Conservation (phyloP, 2,329 filamentous ascomycete genomes). For the Trichoderma arundinaceum region DNA sequence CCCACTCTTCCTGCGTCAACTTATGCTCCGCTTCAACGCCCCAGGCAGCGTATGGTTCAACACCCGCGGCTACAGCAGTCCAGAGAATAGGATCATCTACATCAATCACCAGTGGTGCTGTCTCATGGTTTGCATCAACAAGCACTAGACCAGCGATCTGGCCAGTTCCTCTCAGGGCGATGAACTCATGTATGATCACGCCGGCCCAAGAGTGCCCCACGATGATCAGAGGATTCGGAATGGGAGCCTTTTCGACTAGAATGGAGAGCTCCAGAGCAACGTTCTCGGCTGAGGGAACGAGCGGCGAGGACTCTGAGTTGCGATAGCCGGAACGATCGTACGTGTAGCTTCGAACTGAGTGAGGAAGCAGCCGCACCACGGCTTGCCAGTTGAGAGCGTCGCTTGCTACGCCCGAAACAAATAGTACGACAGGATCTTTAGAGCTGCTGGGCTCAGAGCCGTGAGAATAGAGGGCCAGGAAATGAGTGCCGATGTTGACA, state of each 20-base stretch:
- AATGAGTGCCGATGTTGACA: constrained; percentile 4
- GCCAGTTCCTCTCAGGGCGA: not conserved
- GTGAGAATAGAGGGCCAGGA: not conserved
- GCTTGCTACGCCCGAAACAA: constrained; percentile 19
- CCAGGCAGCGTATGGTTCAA: constrained; percentile 11
- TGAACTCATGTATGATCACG: constrained; percentile 12
- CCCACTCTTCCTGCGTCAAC: constrained; percentile 12
- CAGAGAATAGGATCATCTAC: constrained; percentile 12
- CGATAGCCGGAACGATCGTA: constrained; percentile 6
- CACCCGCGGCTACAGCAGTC: not conserved
- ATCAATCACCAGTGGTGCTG: constrained; percentile 4
- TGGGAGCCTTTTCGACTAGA: constrained; percentile 1
- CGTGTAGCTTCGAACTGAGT: not conserved
- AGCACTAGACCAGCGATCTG: constrained; percentile 15
- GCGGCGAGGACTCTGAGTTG: constrained; percentile 11
- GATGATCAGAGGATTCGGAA: constrained; percentile 2
- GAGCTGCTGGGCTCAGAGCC: not conserved
- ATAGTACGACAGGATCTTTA: not conserved
- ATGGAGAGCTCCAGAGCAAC: constrained; percentile 7
- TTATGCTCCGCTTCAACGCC: not conserved
- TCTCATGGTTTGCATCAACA: constrained; percentile 18
- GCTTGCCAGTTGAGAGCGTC: constrained; percentile 20
- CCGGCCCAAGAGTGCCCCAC: constrained; percentile 12
- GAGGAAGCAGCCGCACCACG: constrained; percentile 4
- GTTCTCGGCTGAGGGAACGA: constrained; percentile 11